Percentiles rank a stretch among this genome's conserved stretches.
phyloP scores from a whole-genome alignment of 139 green algal species.

The Pleodorina starrii region DNA sequence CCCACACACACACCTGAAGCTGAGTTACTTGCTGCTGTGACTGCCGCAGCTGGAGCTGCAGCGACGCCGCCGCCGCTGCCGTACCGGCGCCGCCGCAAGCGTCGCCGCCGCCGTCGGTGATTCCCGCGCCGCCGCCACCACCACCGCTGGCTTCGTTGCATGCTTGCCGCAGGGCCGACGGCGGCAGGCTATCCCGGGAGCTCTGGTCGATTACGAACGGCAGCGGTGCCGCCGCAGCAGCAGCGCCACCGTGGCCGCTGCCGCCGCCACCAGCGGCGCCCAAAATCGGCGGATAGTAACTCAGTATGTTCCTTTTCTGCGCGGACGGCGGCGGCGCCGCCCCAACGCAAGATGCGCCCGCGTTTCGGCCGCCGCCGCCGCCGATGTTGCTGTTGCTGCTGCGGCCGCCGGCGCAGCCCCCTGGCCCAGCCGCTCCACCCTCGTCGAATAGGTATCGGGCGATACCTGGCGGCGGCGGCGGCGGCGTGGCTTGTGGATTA shows the following conservation, averaged over 20 bases:
- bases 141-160: neutral
- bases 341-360: neutral
- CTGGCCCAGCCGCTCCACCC: neutral
- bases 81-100: neutral
- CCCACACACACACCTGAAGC: constrained; percentile 25
- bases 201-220: neutral
- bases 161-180: neutral
- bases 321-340: neutral
- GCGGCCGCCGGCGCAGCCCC: neutral
- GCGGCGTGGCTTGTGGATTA: neutral
- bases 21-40: constrained; percentile 22
- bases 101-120: neutral
- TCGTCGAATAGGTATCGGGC: constrained; percentile 2
- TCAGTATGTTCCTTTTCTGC: constrained; percentile 21
- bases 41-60: neutral
- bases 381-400: neutral
- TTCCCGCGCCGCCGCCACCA: too few species aligned
- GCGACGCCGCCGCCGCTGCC: neutral
- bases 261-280: neutral
- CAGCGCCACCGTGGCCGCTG: neutral
- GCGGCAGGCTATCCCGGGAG: constrained; percentile 30
- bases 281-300: constrained; percentile 4
- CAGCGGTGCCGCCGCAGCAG: neutral
- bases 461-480: too few species aligned
- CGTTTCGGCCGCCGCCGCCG: neutral